phyloP scores from a whole-genome alignment of 495 filamentous ascomycete genomes.

The Aspergillus carlsbadensis region DNA sequence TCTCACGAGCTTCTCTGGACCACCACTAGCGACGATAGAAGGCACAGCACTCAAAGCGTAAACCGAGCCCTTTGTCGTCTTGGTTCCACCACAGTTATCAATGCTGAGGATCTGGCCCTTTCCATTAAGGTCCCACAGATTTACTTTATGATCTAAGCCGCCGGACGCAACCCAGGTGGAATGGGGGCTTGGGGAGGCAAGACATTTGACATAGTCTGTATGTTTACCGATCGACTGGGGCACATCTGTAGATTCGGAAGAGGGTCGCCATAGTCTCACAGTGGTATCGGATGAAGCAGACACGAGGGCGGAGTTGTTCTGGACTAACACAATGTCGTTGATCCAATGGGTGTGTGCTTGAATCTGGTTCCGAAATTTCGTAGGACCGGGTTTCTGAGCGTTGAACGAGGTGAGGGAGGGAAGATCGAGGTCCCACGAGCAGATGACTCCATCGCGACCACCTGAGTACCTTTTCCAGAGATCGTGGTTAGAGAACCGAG shows the following conservation, averaged over 20 bases:
- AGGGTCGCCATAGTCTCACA: conserved; percentile 93
- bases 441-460: conserved; percentile 92
- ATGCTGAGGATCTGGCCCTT: conserved; percentile 83
- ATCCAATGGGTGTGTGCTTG: conserved; percentile 99
- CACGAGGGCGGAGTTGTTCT: conserved; percentile 79
- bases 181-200: conserved; percentile 71
- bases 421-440: conserved; percentile 85
- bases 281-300: conserved; percentile 95
- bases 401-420: conserved; percentile 34
- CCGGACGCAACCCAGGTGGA: conserved; percentile 95
- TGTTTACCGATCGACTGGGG: conserved; percentile 89
- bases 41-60: conserved; percentile 80
- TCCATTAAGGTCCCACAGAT: conserved; percentile 89
- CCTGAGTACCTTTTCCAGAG: conserved; percentile 75
- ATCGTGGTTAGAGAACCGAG: conserved; percentile 22
- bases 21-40: conserved; percentile 83
- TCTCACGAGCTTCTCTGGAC: conserved; percentile 89
- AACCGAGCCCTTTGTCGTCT: conserved; percentile 86
- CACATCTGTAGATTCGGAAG: conserved; percentile 60
- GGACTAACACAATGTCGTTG: conserved; percentile 88
- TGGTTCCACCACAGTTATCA: conserved; percentile 74
- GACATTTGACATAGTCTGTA: conserved; percentile 91
- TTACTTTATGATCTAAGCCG: conserved; percentile 88
- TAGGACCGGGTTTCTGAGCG: conserved; percentile 32
- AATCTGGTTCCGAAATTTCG: conserved; percentile 83